These are phyloP conservation scores for Viola pubescens DNA, from an alignment of 441 rosid genomes.

Conservation along the genomic window DNA sequence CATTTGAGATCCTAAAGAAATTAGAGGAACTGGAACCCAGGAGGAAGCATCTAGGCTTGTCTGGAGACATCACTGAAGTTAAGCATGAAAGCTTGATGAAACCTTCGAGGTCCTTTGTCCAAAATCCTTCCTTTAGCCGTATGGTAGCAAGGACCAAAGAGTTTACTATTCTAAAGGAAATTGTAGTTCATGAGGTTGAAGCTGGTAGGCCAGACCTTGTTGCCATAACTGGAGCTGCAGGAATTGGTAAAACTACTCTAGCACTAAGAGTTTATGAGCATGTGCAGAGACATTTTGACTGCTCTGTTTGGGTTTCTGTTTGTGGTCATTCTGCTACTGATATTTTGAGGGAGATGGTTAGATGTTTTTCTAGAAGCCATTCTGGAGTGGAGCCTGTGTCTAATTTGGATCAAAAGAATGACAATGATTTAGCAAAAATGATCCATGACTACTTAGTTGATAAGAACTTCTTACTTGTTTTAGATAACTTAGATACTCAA, in stretches of 20 bases:
- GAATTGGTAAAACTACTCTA: background rate
- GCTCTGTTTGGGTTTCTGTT: conserved; percentile 2
- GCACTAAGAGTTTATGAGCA: conserved; percentile 1
- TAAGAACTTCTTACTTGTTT: conserved; percentile 2
- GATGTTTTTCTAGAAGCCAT: conserved; percentile 1
- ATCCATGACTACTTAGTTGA: background rate
- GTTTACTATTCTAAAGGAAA: conserved; percentile 1
- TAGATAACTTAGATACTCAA: background rate
- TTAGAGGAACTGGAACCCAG: background rate
- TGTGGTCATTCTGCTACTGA: background rate
- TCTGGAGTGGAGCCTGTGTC: background rate
- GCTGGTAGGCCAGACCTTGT: background rate
- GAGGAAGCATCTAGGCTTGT: conserved; percentile 1
- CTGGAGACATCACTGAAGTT: background rate
- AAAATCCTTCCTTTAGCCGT: background rate
- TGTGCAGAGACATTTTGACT: conserved; percentile 1
- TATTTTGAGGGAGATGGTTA: background rate
- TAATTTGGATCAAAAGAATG: conserved; percentile 1
- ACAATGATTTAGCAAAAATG: conserved; percentile 1
- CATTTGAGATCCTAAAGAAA: background rate
- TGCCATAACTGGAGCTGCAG: background rate
- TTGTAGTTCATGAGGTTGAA: background rate
- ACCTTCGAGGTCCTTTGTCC: background rate
- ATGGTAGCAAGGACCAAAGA: conserved; percentile 3
- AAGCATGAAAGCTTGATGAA: background rate